phyloP scores from a whole-genome alignment of 352 stramenopile genomes.

The Globisporangium echinulatum region DNA sequence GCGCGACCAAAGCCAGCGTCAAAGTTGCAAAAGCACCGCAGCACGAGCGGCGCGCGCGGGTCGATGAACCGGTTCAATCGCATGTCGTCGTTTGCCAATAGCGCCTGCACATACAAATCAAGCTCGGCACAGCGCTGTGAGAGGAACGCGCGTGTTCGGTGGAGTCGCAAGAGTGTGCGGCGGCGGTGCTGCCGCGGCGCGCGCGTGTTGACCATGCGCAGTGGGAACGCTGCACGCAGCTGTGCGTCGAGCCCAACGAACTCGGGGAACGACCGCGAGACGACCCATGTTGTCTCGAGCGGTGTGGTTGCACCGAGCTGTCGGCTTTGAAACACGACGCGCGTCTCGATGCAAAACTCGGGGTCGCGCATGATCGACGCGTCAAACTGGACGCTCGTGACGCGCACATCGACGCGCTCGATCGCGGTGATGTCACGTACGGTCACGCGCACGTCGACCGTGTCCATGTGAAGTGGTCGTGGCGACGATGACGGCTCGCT shows the following conservation, averaged over 20 bases:
- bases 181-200: conserved; percentile 44
- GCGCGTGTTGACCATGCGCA: conserved; percentile 51
- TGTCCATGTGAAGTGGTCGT: background rate
- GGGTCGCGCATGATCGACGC: conserved; percentile 70
- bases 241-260: conserved; percentile 71
- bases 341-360: conserved; percentile 60
- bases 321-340: conserved; percentile 58
- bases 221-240: conserved; percentile 50
- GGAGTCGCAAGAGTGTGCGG: conserved; percentile 52
- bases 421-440: conserved; percentile 65
- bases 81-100: conserved; percentile 39
- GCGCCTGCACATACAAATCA: conserved; percentile 44
- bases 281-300: conserved; percentile 51
- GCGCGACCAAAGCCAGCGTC: conserved; percentile 45
- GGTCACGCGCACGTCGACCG: background rate
- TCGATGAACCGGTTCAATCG: conserved; percentile 69
- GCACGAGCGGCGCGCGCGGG: conserved; percentile 51
- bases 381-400: conserved; percentile 69
- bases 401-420: conserved; percentile 42
- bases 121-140: conserved; percentile 50
- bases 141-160: conserved; percentile 56
- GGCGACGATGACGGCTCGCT: background rate
- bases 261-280: conserved; percentile 67
- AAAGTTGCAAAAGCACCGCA: conserved; percentile 83
- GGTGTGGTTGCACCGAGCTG: conserved; percentile 36